Evolutionary conservation across 2,329 filamentous ascomycete genomes (phyloP).

Genomic region (Arachnomyces sp.): DNA sequence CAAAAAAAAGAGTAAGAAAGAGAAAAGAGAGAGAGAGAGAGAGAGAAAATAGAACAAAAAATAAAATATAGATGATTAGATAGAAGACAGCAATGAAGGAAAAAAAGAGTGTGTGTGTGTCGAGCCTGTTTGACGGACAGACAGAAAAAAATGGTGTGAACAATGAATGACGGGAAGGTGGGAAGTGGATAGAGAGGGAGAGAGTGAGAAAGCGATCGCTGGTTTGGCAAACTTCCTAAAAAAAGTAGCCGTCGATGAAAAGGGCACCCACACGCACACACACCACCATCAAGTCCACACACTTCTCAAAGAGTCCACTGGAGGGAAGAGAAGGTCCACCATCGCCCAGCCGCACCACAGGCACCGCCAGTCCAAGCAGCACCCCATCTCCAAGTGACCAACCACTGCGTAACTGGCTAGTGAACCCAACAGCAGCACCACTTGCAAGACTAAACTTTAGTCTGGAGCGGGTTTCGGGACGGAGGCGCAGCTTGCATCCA

Average conservation of each 20-base stretch:
- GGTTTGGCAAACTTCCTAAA: no score
- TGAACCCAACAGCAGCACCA: background rate
- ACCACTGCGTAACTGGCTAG: background rate
- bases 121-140: constrained; percentile 6
- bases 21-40: constrained; percentile 14
- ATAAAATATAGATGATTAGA: constrained; percentile 9
- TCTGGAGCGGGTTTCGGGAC: constrained; percentile 15
- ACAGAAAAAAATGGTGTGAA: constrained; percentile 11
- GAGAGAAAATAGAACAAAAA: constrained; percentile 27
- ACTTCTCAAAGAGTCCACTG: no score
- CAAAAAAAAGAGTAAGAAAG: background rate
- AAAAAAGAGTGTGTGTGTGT: constrained; percentile 5
- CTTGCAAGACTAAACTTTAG: constrained; percentile 5
- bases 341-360: no score
- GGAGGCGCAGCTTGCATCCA: no score
- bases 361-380: no score
- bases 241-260: no score
- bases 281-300: no score
- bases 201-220: constrained; percentile 8
- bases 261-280: no score
- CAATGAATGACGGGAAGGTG: constrained; percentile 10
- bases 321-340: no score
- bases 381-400: no score
- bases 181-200: constrained; percentile 10
- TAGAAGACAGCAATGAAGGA: constrained; percentile 8